Conservation (phyloP, 805 yeast species). For the Pichia gijzeniarum region DNA sequence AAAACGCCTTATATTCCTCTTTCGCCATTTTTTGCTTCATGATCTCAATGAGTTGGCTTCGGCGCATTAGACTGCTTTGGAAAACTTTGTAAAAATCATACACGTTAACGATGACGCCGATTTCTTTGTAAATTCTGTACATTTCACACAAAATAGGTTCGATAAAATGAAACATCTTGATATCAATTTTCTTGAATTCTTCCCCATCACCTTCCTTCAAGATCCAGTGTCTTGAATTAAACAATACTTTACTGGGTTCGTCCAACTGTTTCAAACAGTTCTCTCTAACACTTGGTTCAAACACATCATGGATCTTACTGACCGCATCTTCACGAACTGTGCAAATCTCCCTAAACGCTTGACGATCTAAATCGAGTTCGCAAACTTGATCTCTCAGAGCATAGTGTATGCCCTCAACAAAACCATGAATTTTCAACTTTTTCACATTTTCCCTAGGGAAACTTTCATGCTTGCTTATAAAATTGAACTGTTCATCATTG, state of each 20-base stretch:
- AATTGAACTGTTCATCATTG: conserved; percentile 22
- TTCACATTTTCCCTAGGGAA: conserved; percentile 9
- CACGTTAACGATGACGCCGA: conserved; percentile 47
- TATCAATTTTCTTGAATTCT: conserved; percentile 13
- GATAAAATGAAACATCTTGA: conserved; percentile 30
- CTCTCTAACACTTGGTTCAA: conserved; percentile 40
- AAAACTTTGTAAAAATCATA: conserved; percentile 32
- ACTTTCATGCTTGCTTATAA: conserved; percentile 13
- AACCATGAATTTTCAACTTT: conserved; percentile 7
- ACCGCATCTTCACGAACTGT: conserved; percentile 29
- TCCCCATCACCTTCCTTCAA: not conserved
- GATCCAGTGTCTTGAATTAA: conserved; percentile 23
- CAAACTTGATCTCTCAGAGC: conserved; percentile 17
- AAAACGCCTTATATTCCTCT: not conserved
- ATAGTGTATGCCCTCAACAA: conserved; percentile 16
- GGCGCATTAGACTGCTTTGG: conserved; percentile 27
- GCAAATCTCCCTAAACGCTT: conserved; percentile 37
- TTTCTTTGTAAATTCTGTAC: conserved; percentile 71
- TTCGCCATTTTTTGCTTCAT: conserved; percentile 9
- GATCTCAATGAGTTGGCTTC: conserved; percentile 15
- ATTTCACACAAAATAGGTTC: conserved; percentile 50
- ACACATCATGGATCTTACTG: conserved; percentile 25
- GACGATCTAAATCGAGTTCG: conserved; percentile 22
- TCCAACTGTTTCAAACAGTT: conserved; percentile 35
- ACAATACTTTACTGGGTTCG: conserved; percentile 31